Base-by-base conservation (phyloP, 768 basidiomycete species). In the Guyanaporus albipodus region DNA sequence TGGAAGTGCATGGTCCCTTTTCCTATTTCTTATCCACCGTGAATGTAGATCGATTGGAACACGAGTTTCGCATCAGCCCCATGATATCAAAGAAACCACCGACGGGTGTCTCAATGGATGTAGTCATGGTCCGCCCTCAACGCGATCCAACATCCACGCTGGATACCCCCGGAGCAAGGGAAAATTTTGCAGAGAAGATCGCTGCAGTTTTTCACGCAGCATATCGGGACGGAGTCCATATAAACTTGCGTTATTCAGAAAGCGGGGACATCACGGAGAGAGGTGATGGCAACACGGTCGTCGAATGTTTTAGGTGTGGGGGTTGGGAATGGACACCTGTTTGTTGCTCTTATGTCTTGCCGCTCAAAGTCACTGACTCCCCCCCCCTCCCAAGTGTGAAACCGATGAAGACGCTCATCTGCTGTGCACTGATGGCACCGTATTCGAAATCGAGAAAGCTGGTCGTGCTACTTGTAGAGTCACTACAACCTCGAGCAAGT, bases 311-410 rank as follows among this genome's bases (percentile, higher is more conserved):
- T 41, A 76, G 91, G 21, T 86, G 83, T 54, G 78, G 77, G 14
- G 83, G 83, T 7, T 94, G 91, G 83, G 82, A 87, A 54, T 96
- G 93, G 93, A 72, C 71, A 33, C 93, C 92, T 17, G 90, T 91
- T 59, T 58, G 82, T 70, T 29, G 4, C 24, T 24, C 26, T 19
- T 22, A 18, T 51, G 49, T 47, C 28, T 36, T 17, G 38, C 32
- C 23, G 34, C 31, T n/a, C 17, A 4, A 29, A 45, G 27, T 44
- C 36, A 17, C 45, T 49, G 39, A 52, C 15, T 4, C 36, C 19
- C 26, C 31, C 53, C 15, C 4, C 36, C 19, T 24, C 31, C 53
- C 40, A 56, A 92, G 87, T 77, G 82, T 51, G 66, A 73, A 10
- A 55, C 57, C 22, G 87, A 91, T 51, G 68, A 74, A 12, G 61